These are phyloP conservation scores for Herpetomonas tarakana DNA, from an alignment of 208 protist species.

Conservation along the genomic window DNA sequence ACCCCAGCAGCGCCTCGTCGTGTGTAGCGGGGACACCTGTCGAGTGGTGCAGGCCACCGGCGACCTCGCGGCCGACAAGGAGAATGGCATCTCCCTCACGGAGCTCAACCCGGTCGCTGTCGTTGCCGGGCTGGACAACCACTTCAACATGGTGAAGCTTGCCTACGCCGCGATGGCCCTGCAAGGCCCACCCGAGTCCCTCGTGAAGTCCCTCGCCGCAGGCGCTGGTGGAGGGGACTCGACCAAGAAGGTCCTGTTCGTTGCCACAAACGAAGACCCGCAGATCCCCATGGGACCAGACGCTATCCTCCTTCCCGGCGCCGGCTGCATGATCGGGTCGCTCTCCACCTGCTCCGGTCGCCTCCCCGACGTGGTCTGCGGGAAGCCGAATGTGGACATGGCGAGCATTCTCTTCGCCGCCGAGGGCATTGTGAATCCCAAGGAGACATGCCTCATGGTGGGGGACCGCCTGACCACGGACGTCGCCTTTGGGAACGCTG, in stretches of 20 bases:
- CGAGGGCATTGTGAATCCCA: slow-evolving; percentile 41
- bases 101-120: slow-evolving; percentile 61
- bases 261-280: slow-evolving; percentile 77
- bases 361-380: slow-evolving; percentile 51
- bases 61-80: slow-evolving; percentile 2
- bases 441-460: slow-evolving; percentile 61
- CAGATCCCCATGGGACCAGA: slow-evolving; percentile 48
- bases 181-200: slow-evolving; percentile 21
- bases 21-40: slow-evolving; percentile 26
- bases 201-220: neutral
- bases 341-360: slow-evolving; percentile 28
- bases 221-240: neutral
- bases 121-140: slow-evolving; percentile 56
- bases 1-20: slow-evolving; percentile 32
- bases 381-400: slow-evolving; percentile 65
- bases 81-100: slow-evolving; percentile 34
- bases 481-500: slow-evolving; percentile 68
- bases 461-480: slow-evolving; percentile 79
- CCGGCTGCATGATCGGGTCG: slow-evolving; percentile 40
- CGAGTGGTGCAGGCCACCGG: slow-evolving; percentile 16
- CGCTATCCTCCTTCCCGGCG: slow-evolving; percentile 44
- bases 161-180: slow-evolving; percentile 43
- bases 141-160: slow-evolving; percentile 67
- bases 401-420: slow-evolving; percentile 45
- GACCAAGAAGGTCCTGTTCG: slow-evolving; percentile 23